Base-by-base conservation (phyloP, 148 eudicot species). In the Talinum fruticosum region DNA sequence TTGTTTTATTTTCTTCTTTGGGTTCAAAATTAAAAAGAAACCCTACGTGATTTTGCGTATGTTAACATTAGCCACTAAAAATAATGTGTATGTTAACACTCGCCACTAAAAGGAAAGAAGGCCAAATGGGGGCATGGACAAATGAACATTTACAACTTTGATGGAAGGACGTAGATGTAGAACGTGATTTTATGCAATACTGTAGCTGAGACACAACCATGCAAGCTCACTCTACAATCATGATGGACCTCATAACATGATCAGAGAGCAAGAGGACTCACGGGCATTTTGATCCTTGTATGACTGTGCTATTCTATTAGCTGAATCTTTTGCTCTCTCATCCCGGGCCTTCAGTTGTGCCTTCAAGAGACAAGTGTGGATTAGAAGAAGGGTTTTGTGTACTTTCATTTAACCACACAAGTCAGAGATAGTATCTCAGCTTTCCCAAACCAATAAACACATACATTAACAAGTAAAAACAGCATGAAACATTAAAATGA, bases 271-370 rank as follows among this genome's bases (percentile, higher is more conserved):
- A 74, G 69, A 51, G 28, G 37, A 84, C 92, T 88, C 86, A 95
- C 99, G 84, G 65, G 93, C 94, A 80, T 75, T 81, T 87, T 76
- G 94, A 24, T 86, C 80, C 77, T 85, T 77, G 78, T 85, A 93
- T 3, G 54, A 69, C 79, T 91, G 87, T 70, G 79, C 90, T 34
- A 96, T 72, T 75, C 89, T 85, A 47, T 96, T 90, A 78, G 87
- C 53, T 75, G 86, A 83, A 62, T 80, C 73, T 61, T 90, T 76
- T 69, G 87, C 81, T 36, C 80, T 83, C 80, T 90, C 89, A 76
- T 96, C 89, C 82, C 84, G 76, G 16, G 76, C 87, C 83, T 89
- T 82, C 78, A 84, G 33, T 85, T 93, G 91, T 32, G 89, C 92
- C 99, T 96, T 78, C 81, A 87, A 81, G 69, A 62, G 79, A 38